Evolutionary conservation across 2,329 filamentous ascomycete genomes (phyloP), one percentile per base, ranked within the genome.

Genomic region (Calonectria honghensis): DNA sequence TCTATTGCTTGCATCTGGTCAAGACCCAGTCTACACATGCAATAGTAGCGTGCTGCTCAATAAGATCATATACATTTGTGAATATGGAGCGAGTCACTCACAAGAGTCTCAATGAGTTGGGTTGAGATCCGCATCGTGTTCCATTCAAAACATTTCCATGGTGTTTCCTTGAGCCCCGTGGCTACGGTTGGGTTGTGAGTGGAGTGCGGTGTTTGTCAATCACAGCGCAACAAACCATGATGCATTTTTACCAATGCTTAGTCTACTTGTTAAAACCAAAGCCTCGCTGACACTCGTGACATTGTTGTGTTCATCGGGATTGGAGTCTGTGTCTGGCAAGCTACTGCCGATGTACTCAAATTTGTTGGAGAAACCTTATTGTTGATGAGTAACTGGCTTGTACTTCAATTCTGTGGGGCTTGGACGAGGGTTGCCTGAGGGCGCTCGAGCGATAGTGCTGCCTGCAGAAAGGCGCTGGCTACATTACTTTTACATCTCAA

Each of bases 351-450:
- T 48, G 45, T 48, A 48, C 45, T 48, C 45, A 24, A 13, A 48
- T 48, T 48, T 48, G 45, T 24, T 48, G n/a, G 20, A 48, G 45
- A 48, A 48, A 48, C 20, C 10, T 24, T 24, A 18, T n/a, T 48
- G 45, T 24, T 48, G 45, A 24, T 48, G 45, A 48, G 45, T 48
- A 48, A 48, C 45, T 48, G 4, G 45, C n/a, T 48, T 48, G 45
- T 48, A 48, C 45, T 48, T 48, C 10, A 48, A 7, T 48, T 48
- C 45, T 48, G 45, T 48, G 45, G 45, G 45, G 45, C 45, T 48
- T n/a, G n/a, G n/a, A 48, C n/a, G 45, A 48, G 45, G 45, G 45
- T 48, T 48, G 45, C 45, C 45, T 48, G n/a, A 35, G 32, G 32
- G 32, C 31, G 31, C 31, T 32, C 31, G 31, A 32, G 31, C 10